Base-by-base conservation (phyloP, 768 basidiomycete species). In the Mycena maculata region DNA sequence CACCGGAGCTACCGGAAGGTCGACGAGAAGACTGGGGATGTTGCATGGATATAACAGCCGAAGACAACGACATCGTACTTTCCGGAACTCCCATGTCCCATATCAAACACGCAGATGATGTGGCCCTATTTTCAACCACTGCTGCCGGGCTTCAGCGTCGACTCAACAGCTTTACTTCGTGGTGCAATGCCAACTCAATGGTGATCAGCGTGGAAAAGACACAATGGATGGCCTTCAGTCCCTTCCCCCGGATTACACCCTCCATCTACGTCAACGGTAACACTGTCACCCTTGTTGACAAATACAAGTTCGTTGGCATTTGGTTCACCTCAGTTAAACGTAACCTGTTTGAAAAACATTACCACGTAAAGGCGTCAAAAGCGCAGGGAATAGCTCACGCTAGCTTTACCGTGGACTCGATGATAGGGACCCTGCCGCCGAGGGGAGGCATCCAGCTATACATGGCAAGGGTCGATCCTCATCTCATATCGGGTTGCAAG, bases 131-230 rank as follows among this genome's bases (percentile, higher is more conserved):
- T 12, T 73, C 75, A 1, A 71, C 63, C 25, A 65, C 71, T 0
- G 22, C 67, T 0, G 60, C n/a, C 0, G 76, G 67, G 4, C 42
- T 76, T 10, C 75, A 76, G 49, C 13, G 33, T 0, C 72, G 70
- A 15, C 44, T 77, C 31, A 42, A 71, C n/a, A 25, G 18, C 0
- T 71, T 77, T 23, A 44, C 41, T 4, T 16, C 18, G 3, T 79
- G 76, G 75, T 74, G 75, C 62, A 42, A 42, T 25, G 45, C 45
- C 5, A 78, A 79, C 62, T 74, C 71, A 33, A 70, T 76, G 72
- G 36, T 63, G 12, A 71, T 77, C 36, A 79, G 72, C 62, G 73
- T 70, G 2, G 20, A 60, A 2, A 77, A 76, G 60, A 74, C 75
- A 2, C 42, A 57, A 25, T 63, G 63, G 38, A 73, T 74, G 72